phyloP scores from a whole-genome alignment of 1,139 yeast genomes.

The Debaryomycetaceae sp. region DNA sequence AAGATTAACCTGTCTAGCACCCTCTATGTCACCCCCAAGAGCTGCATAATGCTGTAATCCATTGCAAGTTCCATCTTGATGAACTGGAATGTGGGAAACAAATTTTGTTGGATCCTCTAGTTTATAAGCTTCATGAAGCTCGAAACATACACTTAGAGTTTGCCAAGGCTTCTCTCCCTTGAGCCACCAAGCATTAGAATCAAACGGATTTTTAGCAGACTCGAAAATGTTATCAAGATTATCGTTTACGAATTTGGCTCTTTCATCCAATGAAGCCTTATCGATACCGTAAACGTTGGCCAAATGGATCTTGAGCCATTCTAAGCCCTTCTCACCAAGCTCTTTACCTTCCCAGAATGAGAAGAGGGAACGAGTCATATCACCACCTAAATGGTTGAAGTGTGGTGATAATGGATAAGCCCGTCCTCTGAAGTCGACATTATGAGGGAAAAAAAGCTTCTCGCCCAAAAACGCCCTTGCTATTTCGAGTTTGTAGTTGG shows the following conservation, averaged over 20 bases:
- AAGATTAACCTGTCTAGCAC: slow-evolving; percentile 84
- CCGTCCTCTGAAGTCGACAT: slow-evolving; percentile 82
- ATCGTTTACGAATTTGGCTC: slow-evolving; percentile 69
- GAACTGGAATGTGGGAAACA: slow-evolving; percentile 83
- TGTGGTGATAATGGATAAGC: slow-evolving; percentile 91
- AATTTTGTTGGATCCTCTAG: slow-evolving; percentile 71
- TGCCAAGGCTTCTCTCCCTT: slow-evolving; percentile 96
- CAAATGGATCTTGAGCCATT: slow-evolving; percentile 87
- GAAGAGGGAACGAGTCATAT: slow-evolving; percentile 80
- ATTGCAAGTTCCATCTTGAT: slow-evolving; percentile 97
- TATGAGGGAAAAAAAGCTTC: slow-evolving; percentile 89
- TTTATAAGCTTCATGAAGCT: slow-evolving; percentile 67
- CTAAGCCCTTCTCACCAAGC: slow-evolving; percentile 71
- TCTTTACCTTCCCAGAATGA: slow-evolving; percentile 85
- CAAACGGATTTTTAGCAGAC: slow-evolving; percentile 71
- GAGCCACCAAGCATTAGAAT: slow-evolving; percentile 71
- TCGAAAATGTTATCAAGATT: slow-evolving; percentile 59
- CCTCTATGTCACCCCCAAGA: slow-evolving; percentile 91
- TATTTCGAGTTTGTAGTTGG: slow-evolving; percentile 88
- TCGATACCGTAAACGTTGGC: slow-evolving; percentile 88
- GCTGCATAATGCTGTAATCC: slow-evolving; percentile 98
- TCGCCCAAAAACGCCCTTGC: slow-evolving; percentile 92
- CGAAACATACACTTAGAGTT: slow-evolving; percentile 81
- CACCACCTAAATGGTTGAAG: slow-evolving; percentile 83
- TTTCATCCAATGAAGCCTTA: slow-evolving; percentile 74